Conservation (phyloP, 1,284 basidiomycete species). For the Grifola frondosa region DNA sequence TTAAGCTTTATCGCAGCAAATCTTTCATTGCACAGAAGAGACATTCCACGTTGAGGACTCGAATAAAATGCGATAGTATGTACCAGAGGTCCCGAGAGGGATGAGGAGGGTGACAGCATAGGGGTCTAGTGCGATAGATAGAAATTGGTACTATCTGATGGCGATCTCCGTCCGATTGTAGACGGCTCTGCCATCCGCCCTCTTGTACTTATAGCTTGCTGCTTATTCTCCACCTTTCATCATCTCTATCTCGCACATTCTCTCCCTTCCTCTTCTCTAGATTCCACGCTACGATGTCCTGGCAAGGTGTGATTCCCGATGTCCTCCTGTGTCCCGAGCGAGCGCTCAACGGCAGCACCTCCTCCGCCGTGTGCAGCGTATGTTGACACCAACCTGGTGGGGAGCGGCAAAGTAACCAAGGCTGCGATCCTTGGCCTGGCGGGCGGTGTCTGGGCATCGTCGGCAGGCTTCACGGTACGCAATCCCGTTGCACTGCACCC, state of each 20-base stretch:
- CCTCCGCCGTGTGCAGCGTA: slow-evolving; percentile 54
- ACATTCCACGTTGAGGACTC: too few species aligned
- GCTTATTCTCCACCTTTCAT: slow-evolving; percentile 11
- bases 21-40: too few species aligned
- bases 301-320: slow-evolving; percentile 33
- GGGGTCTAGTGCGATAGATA: too few species aligned
- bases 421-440: slow-evolving; percentile 86
- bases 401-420: slow-evolving; percentile 69
- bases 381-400: slow-evolving; percentile 86
- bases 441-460: slow-evolving; percentile 88
- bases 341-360: background rate
- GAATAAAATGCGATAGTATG: too few species aligned
- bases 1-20: too few species aligned
- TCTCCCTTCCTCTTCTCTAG: slow-evolving; percentile 3
- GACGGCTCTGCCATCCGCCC: slow-evolving; percentile 4
- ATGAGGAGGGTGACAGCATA: too few species aligned
- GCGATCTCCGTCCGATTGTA: slow-evolving; percentile 25
- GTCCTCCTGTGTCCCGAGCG: background rate
- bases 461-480: slow-evolving; percentile 73
- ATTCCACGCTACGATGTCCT: slow-evolving; percentile 32
- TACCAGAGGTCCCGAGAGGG: too few species aligned
- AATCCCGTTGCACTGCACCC: too few species aligned
- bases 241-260: slow-evolving; percentile 1
- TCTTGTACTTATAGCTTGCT: slow-evolving; percentile 8
- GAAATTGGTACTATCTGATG: slow-evolving; percentile 24